These are phyloP conservation scores for Hymenoscyphus repandus DNA, from an alignment of 2,329 filamentous ascomycete species.

Conservation along the genomic window DNA sequence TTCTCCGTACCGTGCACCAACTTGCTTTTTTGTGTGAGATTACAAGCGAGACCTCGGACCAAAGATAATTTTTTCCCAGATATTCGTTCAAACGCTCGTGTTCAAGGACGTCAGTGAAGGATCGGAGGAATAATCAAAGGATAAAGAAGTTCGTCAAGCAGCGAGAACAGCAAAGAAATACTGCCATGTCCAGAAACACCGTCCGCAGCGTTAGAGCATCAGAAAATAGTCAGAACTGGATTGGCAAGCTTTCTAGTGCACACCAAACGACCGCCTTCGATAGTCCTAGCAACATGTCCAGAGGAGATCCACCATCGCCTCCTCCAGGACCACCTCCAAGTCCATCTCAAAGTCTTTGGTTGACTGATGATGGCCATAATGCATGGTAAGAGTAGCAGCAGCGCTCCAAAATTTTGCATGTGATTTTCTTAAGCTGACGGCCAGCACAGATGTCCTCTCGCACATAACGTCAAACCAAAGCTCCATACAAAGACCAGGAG, in stretches of 20 bases:
- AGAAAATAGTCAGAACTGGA: constrained; percentile 21
- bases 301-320: constrained; percentile 7
- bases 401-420: background rate
- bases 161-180: background rate
- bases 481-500: too few species aligned
- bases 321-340: constrained; percentile 8
- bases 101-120: background rate
- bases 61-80: background rate
- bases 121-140: background rate
- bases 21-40: background rate
- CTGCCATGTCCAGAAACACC: background rate
- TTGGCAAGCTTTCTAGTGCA: constrained; percentile 21
- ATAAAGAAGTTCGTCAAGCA: background rate
- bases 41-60: background rate
- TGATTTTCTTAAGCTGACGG: constrained; percentile 2
- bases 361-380: background rate
- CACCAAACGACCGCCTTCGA: background rate
- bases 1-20: background rate
- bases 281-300: constrained; percentile 7
- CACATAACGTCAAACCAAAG: background rate
- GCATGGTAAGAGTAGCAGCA: background rate
- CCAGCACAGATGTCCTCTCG: background rate
- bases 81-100: background rate
- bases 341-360: background rate
- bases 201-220: too few species aligned